Evolutionary conservation across 1,139 yeast genomes (phyloP).

Genomic region (Torulaspora pretoriensis): DNA sequence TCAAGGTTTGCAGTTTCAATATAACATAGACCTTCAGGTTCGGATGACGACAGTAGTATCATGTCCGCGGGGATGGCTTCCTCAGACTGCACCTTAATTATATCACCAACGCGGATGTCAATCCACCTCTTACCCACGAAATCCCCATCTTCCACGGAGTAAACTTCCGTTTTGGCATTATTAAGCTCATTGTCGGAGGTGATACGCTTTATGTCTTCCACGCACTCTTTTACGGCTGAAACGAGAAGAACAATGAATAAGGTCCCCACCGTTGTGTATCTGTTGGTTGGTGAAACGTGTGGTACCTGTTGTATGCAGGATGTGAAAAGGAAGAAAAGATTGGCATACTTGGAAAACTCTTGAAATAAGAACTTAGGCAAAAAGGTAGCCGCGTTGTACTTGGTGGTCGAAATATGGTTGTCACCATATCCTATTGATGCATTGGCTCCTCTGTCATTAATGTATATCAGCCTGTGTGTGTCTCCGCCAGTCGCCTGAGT

Average conservation of each 20-base stretch:
- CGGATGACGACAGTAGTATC: slow-evolving; percentile 80
- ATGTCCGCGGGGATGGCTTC: slow-evolving; percentile 95
- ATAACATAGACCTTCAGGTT: slow-evolving; percentile 96
- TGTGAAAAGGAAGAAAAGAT: slow-evolving; percentile 87
- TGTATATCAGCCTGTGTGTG: slow-evolving; percentile 62
- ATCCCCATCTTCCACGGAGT: slow-evolving; percentile 56
- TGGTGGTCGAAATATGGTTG: slow-evolving; percentile 94
- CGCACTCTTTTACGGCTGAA: slow-evolving; percentile 85
- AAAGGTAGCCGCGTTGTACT: slow-evolving; percentile 90
- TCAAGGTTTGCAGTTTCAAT: slow-evolving; percentile 96
- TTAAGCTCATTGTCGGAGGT: slow-evolving; percentile 86
- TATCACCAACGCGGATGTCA: slow-evolving; percentile 85
- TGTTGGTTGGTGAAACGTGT: slow-evolving; percentile 89
- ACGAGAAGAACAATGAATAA: slow-evolving; percentile 77
- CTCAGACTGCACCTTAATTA: slow-evolving; percentile 77
- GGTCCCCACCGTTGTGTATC: slow-evolving; percentile 94
- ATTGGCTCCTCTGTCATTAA: slow-evolving; percentile 61
- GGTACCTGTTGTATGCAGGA: slow-evolving; percentile 97
- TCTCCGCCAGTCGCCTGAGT: slow-evolving; percentile 35
- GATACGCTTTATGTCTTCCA: slow-evolving; percentile 87
- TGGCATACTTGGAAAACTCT: slow-evolving; percentile 96
- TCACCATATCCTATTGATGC: slow-evolving; percentile 57
- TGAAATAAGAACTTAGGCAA: slow-evolving; percentile 91
- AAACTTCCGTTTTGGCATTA: slow-evolving; percentile 67
- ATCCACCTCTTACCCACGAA: slow-evolving; percentile 77